Conservation (phyloP, 495 filamentous ascomycete genomes). For the Hypoxylon lenormandii region DNA sequence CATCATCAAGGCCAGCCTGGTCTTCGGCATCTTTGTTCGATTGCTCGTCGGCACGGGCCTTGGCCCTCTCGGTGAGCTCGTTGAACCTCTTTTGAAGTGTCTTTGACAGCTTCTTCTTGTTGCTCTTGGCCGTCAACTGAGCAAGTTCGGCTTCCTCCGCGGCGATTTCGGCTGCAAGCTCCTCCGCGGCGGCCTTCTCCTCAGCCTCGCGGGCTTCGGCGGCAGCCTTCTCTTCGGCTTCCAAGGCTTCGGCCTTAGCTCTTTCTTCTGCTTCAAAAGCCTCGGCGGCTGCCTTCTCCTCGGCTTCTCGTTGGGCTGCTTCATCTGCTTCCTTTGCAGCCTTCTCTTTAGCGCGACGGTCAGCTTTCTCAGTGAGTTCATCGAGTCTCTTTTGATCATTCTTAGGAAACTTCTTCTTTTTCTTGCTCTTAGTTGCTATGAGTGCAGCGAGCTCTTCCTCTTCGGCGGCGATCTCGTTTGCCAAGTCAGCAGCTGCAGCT, state of each 20-base stretch:
- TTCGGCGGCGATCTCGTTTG: constrained; percentile 50
- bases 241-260: constrained; percentile 30
- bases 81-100: constrained; percentile 55
- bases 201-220: constrained; percentile 33
- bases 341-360: constrained; percentile 48
- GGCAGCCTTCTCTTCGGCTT: constrained; percentile 32
- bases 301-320: constrained; percentile 34
- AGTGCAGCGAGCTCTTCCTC: constrained; percentile 54
- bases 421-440: constrained; percentile 49
- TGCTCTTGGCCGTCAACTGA: constrained; percentile 34
- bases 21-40: constrained; percentile 50
- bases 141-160: constrained; percentile 44
- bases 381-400: constrained; percentile 52
- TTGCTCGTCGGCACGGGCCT: constrained; percentile 47
- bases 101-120: constrained; percentile 50
- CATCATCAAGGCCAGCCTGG: constrained; percentile 33
- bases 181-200: constrained; percentile 38
- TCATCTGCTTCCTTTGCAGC: constrained; percentile 46
- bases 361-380: constrained; percentile 51
- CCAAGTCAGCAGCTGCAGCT: constrained; percentile 28
- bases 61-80: constrained; percentile 54
- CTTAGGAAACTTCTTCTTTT: constrained; percentile 47
- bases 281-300: constrained; percentile 42
- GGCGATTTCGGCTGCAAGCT: constrained; percentile 47
- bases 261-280: constrained; percentile 34